phyloP scores from a whole-genome alignment of 2,329 filamentous ascomycete genomes.

The Verticillium nonalfalfae region DNA sequence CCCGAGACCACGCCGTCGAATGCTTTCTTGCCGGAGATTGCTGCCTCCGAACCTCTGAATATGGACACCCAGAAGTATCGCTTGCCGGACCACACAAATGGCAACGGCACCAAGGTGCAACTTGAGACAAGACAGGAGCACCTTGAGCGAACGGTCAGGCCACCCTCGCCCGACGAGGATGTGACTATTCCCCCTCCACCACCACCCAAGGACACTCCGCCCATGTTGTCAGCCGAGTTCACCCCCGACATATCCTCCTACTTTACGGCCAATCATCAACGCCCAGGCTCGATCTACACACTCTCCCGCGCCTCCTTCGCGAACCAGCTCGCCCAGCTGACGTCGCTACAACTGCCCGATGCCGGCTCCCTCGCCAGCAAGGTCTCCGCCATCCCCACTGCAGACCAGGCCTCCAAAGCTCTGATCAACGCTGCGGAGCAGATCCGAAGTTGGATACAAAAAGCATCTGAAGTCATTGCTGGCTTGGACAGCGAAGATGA shows the following conservation, averaged over 20 bases:
- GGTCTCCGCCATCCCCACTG: constrained; percentile 79
- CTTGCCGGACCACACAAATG: constrained; percentile 62
- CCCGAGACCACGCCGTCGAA: constrained; percentile 17
- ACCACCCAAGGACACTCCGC: constrained; percentile 44
- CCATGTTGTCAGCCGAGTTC: constrained; percentile 30
- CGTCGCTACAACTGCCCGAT: constrained; percentile 81
- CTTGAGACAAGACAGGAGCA: constrained; percentile 52
- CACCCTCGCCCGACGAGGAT: constrained; percentile 26
- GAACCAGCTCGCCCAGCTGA: constrained; percentile 87
- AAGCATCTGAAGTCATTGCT: constrained; percentile 81
- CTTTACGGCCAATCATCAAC: constrained; percentile 60
- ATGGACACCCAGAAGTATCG: constrained; percentile 73
- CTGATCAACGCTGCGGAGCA: constrained; percentile 85
- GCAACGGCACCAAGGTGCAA: constrained; percentile 60
- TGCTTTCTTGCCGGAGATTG: constrained; percentile 43
- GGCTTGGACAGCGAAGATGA: constrained; percentile 94
- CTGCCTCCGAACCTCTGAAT: constrained; percentile 40
- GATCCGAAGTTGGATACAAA: constrained; percentile 89
- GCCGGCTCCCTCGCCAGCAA: constrained; percentile 76
- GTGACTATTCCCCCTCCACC: constrained; percentile 28
- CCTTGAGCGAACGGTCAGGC: constrained; percentile 41
- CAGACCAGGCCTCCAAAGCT: constrained; percentile 74
- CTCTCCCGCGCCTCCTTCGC: constrained; percentile 88
- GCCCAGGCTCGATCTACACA: constrained; percentile 86
- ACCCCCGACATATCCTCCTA: constrained; percentile 50